Evolutionary conservation across 257 asterid species (phyloP), one percentile per base, ranked within the genome.

Genomic region (Anisodus acutangulus): DNA sequence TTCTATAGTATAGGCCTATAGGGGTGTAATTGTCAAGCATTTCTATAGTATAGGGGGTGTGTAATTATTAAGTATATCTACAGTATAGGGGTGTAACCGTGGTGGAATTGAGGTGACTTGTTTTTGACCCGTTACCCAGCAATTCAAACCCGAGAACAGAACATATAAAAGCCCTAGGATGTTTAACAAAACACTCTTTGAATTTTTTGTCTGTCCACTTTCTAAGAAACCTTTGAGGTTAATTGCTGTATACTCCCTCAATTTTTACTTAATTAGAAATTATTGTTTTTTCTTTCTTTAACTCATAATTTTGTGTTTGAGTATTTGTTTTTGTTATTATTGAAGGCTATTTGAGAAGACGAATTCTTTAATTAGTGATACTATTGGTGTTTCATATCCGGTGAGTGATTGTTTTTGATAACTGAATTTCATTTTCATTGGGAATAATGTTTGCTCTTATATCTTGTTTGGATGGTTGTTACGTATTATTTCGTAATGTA

Each of bases 321-420:
- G 83, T 3, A n/a, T 3, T 9, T 58, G 5, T 4, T 43, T 68
- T 43, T 16, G 60, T 1, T 9, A 3, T 31, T 43, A 47, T 51
- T 76, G 41, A 79, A 89, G 96, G 88, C 63, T 84, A 2, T 94
- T 95, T 87, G 84, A 79, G 71, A 90, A 89, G 82, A 87, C 93
- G 62, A 93, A 92, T 89, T 86, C 96, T 59, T 88, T 94, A n/a
- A 88, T 94, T 85, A 93, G 97, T 87, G 96, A 93, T 85, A 78
- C 96, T 2, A 83, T 92, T 85, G 95, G 97, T 78, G 97, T 92
- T 88, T 92, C 98, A n/a, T 93, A 83, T 85, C 97, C 94, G 49
- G 90, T 86, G 10, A 86, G 89, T 85, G 53, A 31, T 26, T 51
- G 51, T 5, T 35, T 71, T 81, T 51, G 19, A 53, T 53, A 0